These are phyloP conservation scores for Lodderomyces parapsilosis DNA, from an alignment of 1,139 yeast genomes.

Conservation along the genomic window DNA sequence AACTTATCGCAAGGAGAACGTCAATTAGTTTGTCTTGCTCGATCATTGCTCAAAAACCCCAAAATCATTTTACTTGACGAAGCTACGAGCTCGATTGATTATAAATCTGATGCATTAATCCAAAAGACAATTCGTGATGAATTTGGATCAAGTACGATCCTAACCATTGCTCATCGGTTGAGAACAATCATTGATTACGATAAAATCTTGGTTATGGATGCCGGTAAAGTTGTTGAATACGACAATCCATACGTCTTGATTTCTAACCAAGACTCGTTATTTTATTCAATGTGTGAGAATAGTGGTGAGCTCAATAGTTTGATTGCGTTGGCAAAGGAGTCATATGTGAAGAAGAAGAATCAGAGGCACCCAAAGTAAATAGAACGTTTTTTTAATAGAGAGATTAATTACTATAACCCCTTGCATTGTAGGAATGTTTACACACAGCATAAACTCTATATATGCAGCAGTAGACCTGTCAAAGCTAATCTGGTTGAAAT, in stretches of 20 bases:
- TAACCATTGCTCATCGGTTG: constrained; percentile 94
- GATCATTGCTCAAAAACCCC: constrained; percentile 83
- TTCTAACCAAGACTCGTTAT: constrained; percentile 59
- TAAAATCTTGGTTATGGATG: constrained; percentile 91
- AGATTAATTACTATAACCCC: not conserved
- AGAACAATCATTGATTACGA: constrained; percentile 94
- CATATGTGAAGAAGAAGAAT: constrained; percentile 39
- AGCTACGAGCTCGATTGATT: constrained; percentile 96
- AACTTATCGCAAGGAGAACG: constrained; percentile 96
- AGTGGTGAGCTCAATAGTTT: constrained; percentile 88
- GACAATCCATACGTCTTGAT: constrained; percentile 82
- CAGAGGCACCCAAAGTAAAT: not conserved
- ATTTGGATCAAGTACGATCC: constrained; percentile 75
- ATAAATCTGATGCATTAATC: constrained; percentile 85
- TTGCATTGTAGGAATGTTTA: too few relatives aligned
- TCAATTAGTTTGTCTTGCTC: constrained; percentile 88
- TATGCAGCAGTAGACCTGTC: too few relatives aligned
- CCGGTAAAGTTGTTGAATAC: constrained; percentile 87
- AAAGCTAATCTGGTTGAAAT: too few relatives aligned
- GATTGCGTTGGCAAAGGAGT: constrained; percentile 68
- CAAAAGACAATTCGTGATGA: constrained; percentile 90
- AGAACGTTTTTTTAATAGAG: not conserved
- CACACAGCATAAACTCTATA: too few relatives aligned
- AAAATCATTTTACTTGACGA: constrained; percentile 88
- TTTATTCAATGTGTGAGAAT: constrained; percentile 87